A percentile compares a stretch with the other conserved stretches of the same genome.
These are phyloP conservation scores for Sextonia rubra DNA, from an alignment of 164 flowering plant species.

Conservation along the genomic window DNA sequence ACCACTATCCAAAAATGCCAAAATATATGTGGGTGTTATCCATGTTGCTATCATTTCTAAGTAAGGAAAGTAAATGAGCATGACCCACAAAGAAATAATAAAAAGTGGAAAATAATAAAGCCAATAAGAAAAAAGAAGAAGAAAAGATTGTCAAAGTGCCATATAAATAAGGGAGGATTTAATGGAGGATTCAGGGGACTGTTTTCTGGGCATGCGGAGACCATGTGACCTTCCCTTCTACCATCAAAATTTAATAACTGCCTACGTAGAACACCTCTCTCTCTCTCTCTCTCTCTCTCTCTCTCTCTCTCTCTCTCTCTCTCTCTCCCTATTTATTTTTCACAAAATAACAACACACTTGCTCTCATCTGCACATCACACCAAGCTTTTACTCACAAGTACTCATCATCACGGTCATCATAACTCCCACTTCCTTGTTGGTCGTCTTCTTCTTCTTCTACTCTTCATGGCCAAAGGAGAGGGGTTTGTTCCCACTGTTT, in stretches of 20 bases:
- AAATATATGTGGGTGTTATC: not conserved
- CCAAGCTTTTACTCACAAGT: constrained; percentile 10
- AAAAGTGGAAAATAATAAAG: not conserved
- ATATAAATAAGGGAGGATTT: constrained; percentile 33
- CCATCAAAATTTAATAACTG: no score
- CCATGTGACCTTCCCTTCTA: constrained; percentile 23
- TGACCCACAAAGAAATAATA: constrained; percentile 1
- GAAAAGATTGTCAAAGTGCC: constrained; percentile 24
- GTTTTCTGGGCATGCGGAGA: constrained; percentile 24
- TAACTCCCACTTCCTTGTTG: not conserved
- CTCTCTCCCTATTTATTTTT: constrained; percentile 36
- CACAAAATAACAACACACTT: constrained; percentile 5
- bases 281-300: constrained; percentile 15
- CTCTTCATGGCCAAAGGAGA: constrained; percentile 18
- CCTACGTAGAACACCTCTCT: no score
- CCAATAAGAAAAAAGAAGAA: constrained; percentile 1
- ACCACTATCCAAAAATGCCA: no score
- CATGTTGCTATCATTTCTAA: no score
- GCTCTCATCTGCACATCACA: constrained; percentile 11
- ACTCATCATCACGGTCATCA: constrained; percentile 3
- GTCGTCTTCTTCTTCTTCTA: constrained; percentile 7
- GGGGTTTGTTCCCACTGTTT: constrained; percentile 14
- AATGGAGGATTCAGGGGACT: constrained; percentile 47
- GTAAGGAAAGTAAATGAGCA: not conserved
- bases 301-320: constrained; percentile 8